These are phyloP conservation scores for Chaetomiaceae sp. DNA, from an alignment of 2,329 filamentous ascomycete genomes.

Conservation along the genomic window DNA sequence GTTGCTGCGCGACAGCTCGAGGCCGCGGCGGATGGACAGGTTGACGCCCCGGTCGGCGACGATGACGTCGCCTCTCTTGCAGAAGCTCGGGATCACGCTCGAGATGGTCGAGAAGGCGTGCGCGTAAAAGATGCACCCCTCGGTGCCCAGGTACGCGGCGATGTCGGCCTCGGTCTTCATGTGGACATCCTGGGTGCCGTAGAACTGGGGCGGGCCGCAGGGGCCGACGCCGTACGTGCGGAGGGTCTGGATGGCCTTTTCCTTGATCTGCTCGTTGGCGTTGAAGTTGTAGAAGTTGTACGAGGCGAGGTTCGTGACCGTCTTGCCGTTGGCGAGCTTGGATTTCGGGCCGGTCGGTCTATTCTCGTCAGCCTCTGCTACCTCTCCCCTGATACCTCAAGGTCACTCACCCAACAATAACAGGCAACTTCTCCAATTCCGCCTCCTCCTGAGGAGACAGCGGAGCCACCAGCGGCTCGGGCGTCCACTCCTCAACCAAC, in stretches of 20 bases:
- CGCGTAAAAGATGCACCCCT: conserved; percentile 89
- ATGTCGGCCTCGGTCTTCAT: conserved; percentile 96
- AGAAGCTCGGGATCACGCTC: conserved; percentile 95
- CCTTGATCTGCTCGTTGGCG: conserved; percentile 84
- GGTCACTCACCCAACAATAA: conserved; percentile 75
- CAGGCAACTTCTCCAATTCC: conserved; percentile 78
- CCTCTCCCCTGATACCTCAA: background rate
- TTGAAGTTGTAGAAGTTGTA: conserved; percentile 99
- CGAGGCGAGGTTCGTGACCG: conserved; percentile 87
- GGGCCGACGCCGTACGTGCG: conserved; percentile 95
- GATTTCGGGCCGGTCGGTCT: conserved; percentile 87
- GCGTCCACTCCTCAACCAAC: conserved; percentile 91
- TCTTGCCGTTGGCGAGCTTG: conserved; percentile 82
- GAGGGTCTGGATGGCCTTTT: conserved; percentile 89
- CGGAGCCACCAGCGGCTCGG: conserved; percentile 79
- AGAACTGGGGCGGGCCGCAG: conserved; percentile 95
- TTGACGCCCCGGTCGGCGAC: conserved; percentile 92
- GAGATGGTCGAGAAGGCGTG: conserved; percentile 95
- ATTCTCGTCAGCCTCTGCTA: conserved; percentile 8
- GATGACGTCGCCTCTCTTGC: conserved; percentile 94
- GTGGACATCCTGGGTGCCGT: conserved; percentile 96
- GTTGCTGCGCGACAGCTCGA: conserved; percentile 87
- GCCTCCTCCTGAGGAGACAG: conserved; percentile 70
- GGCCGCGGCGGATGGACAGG: conserved; percentile 87
- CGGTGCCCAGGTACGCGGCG: conserved; percentile 79